Evolutionary conservation across 805 yeast genomes (phyloP).

Genomic region (Lachancea quebecensis): DNA sequence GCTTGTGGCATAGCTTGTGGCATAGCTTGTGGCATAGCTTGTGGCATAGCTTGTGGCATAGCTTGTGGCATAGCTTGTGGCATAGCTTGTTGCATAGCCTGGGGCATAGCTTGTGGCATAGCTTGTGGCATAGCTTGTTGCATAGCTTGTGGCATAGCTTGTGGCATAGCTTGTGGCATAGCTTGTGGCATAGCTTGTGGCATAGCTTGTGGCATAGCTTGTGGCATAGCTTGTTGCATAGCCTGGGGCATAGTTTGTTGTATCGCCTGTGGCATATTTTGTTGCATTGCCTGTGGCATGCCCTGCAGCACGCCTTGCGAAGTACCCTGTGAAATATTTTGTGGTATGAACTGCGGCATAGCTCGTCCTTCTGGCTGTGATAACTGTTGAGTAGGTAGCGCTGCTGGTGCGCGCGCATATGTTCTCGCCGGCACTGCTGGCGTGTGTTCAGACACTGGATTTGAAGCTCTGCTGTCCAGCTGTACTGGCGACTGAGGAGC

Average conservation of each 20-base stretch:
- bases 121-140: too few relatives aligned
- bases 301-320: not conserved
- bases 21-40: too few relatives aligned
- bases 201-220: too few relatives aligned
- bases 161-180: too few relatives aligned
- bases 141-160: too few relatives aligned
- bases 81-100: too few relatives aligned
- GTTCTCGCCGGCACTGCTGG: constrained; percentile 3
- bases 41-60: too few relatives aligned
- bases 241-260: not conserved
- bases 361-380: not conserved
- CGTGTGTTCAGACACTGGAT: not conserved
- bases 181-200: too few relatives aligned
- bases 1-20: too few relatives aligned
- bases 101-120: too few relatives aligned
- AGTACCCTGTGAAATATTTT: not conserved
- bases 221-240: not conserved
- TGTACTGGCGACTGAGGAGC: not conserved
- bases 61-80: too few relatives aligned
- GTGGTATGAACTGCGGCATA: too few relatives aligned
- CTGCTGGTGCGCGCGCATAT: constrained; percentile 4
- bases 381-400: constrained; percentile 2
- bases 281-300: not conserved
- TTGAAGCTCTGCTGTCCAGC: not conserved
- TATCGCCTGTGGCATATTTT: constrained; percentile 4